Evolutionary conservation across 2,329 filamentous ascomycete genomes (phyloP).

Genomic region (Claviceps arundinis): DNA sequence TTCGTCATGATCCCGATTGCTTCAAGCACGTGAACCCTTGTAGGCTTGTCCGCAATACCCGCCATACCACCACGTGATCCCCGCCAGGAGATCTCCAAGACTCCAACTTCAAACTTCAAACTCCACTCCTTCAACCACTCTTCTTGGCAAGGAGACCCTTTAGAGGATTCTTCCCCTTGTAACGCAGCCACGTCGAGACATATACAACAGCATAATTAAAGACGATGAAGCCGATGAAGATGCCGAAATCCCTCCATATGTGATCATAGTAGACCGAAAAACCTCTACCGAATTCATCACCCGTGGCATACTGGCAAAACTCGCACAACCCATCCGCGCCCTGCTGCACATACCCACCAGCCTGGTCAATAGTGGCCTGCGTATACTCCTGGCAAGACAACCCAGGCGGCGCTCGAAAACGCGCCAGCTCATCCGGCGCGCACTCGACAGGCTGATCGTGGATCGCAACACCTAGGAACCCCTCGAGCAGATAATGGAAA

Average conservation of each 20-base stretch:
- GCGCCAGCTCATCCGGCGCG: slow-evolving; percentile 40
- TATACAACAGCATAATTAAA: slow-evolving; percentile 44
- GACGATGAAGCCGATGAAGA: slow-evolving; percentile 48
- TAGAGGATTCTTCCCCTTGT: slow-evolving; percentile 25
- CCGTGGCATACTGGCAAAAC: slow-evolving; percentile 49
- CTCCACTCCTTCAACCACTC: not conserved
- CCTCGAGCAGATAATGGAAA: slow-evolving; percentile 54
- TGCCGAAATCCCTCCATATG: slow-evolving; percentile 54
- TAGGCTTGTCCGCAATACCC: not conserved
- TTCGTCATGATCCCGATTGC: too few species aligned
- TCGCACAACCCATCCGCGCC: slow-evolving; percentile 45
- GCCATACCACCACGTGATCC: not conserved
- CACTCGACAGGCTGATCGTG: slow-evolving; percentile 44
- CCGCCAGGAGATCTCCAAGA: not conserved
- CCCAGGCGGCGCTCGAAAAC: slow-evolving; percentile 44
- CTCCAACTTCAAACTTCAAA: not conserved
- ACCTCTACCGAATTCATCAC: slow-evolving; percentile 43
- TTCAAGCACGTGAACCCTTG: too few species aligned
- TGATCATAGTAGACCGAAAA: slow-evolving; percentile 49
- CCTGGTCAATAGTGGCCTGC: slow-evolving; percentile 33
- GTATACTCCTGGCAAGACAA: slow-evolving; percentile 49
- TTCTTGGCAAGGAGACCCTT: slow-evolving; percentile 17
- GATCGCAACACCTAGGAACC: slow-evolving; percentile 41
- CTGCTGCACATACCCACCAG: slow-evolving; percentile 47
- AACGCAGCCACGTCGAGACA: slow-evolving; percentile 25